Conservation (phyloP, 2,329 filamentous ascomycete species). For the Hypoxylon sp. region DNA sequence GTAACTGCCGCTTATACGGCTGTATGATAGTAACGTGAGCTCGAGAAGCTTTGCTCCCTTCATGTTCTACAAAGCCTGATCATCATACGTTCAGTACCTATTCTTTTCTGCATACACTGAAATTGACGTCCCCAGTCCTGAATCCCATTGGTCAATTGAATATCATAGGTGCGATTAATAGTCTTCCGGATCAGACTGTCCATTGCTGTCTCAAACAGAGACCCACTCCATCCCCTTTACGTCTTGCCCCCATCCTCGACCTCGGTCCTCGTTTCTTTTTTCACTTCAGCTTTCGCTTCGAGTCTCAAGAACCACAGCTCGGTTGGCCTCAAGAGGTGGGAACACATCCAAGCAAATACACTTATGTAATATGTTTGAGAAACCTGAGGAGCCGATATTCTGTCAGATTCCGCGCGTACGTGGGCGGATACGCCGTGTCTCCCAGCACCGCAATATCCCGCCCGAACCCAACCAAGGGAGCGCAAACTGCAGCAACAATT, state of each 20-base stretch:
- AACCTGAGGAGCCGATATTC: constrained; percentile 8
- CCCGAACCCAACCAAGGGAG: constrained; percentile 14
- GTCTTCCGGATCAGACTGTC: constrained; percentile 15
- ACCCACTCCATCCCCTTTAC: constrained; percentile 2
- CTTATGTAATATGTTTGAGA: not conserved
- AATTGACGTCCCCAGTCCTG: not conserved
- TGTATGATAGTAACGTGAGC: constrained; percentile 12
- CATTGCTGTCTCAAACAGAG: constrained; percentile 28
- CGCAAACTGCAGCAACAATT: constrained; percentile 28
- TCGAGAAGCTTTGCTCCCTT: constrained; percentile 1
- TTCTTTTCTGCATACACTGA: not conserved
- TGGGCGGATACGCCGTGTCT: constrained; percentile 34
- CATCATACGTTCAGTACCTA: not conserved
- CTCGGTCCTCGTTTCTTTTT: constrained; percentile 23
- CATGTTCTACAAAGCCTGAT: not conserved
- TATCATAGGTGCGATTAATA: not conserved
- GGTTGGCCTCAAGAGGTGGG: constrained; percentile 9
- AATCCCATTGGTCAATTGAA: not conserved
- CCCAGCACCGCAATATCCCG: constrained; percentile 21
- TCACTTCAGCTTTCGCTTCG: constrained; percentile 24
- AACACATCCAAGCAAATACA: constrained; percentile 2
- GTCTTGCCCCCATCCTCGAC: constrained; percentile 2
- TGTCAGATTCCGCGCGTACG: constrained; percentile 27
- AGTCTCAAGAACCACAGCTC: not conserved
- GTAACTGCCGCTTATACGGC: constrained; percentile 15